Percentiles rank a stretch among this genome's conserved stretches.
Conservation (phyloP, 352 stramenopile species). For the Bremia lactucae region DNA sequence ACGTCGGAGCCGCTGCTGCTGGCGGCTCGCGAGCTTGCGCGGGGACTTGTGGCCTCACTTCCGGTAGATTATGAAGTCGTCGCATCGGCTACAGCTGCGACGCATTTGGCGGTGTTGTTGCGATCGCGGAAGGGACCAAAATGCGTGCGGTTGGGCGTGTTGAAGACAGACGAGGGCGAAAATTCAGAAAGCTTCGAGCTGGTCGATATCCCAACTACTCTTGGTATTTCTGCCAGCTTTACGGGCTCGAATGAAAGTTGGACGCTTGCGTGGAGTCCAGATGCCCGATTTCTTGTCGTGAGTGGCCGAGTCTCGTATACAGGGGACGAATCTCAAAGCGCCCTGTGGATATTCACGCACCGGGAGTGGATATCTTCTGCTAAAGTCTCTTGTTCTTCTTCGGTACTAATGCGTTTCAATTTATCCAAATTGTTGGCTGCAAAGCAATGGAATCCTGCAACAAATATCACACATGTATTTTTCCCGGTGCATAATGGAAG, state of each 20-base stretch:
- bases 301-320: constrained; percentile 15
- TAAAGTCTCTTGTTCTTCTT: constrained; percentile 1
- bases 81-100: constrained; percentile 7
- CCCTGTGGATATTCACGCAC: constrained; percentile 38
- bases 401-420: constrained; percentile 25
- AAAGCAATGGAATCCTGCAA: constrained; percentile 33
- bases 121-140: constrained; percentile 14
- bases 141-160: constrained; percentile 25
- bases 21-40: constrained; percentile 23
- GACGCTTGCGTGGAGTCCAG: constrained; percentile 41
- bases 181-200: constrained; percentile 1
- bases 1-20: constrained; percentile 24
- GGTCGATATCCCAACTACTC: constrained; percentile 12
- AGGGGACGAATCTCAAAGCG: constrained; percentile 10
- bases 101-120: constrained; percentile 28
- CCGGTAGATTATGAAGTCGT: constrained; percentile 2
- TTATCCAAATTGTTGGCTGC: constrained; percentile 21
- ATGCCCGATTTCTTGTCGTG: constrained; percentile 40
- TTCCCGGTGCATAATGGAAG: constrained; percentile 25
- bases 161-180: constrained; percentile 7
- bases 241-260: constrained; percentile 3
- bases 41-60: constrained; percentile 3
- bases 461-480: constrained; percentile 28
- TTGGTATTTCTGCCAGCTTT: not conserved
- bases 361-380: constrained; percentile 26